Percentiles rank a stretch among this genome's conserved stretches.
These are phyloP conservation scores for Mycena galopus DNA, from an alignment of 768 basidiomycete genomes.

Conservation along the genomic window DNA sequence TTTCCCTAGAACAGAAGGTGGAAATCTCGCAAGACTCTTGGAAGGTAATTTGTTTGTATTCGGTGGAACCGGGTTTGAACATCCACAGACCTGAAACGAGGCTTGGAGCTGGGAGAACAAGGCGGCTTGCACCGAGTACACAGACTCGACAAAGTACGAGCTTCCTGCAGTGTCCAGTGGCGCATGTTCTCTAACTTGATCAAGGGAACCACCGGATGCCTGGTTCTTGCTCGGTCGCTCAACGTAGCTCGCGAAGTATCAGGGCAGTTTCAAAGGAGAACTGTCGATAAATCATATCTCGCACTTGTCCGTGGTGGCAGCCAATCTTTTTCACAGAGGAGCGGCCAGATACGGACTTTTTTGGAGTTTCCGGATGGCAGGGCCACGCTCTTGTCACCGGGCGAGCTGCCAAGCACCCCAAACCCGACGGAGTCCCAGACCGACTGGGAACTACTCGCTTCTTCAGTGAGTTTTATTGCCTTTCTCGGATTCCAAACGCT, in stretches of 20 bases:
- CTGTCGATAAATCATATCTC: constrained; percentile 70
- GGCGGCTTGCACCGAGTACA: constrained; percentile 67
- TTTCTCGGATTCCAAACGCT: not conserved
- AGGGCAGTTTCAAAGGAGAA: constrained; percentile 64
- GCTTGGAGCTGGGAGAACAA: constrained; percentile 48
- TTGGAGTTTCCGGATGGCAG: constrained; percentile 63
- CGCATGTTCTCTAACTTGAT: not conserved
- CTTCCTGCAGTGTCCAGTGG: constrained; percentile 12
- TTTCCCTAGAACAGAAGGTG: constrained; percentile 30
- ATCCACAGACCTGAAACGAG: constrained; percentile 43
- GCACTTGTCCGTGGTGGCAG: constrained; percentile 70
- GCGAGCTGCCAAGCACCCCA: constrained; percentile 19
- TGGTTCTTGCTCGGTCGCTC: constrained; percentile 65
- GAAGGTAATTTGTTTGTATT: constrained; percentile 1
- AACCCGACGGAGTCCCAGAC: constrained; percentile 55
- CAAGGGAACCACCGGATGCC: constrained; percentile 73
- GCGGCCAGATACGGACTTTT: constrained; percentile 57
- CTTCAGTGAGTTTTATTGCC: constrained; percentile 60
- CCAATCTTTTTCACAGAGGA: constrained; percentile 56
- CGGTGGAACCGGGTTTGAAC: not conserved
- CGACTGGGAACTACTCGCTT: constrained; percentile 70
- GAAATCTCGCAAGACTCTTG: constrained; percentile 15
- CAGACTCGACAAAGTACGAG: constrained; percentile 78
- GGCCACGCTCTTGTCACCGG: constrained; percentile 49
- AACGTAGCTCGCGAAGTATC: constrained; percentile 61